Percentiles rank a stretch among this genome's conserved stretches.
phyloP scores from a whole-genome alignment of 768 basidiomycete genomes.

The Collybia sp. region DNA sequence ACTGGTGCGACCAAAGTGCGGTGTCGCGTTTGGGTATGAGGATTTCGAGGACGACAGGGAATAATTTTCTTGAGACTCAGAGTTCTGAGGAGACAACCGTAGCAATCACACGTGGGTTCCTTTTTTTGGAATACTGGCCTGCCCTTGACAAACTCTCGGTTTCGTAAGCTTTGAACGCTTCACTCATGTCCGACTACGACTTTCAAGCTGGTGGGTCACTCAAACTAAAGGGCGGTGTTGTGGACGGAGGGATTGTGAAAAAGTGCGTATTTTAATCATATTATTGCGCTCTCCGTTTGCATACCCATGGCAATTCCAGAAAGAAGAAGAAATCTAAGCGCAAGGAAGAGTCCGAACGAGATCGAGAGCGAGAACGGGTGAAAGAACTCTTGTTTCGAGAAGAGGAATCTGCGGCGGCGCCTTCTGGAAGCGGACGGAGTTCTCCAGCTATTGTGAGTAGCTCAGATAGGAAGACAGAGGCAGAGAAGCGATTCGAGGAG shows the following conservation, averaged over 20 bases:
- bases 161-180: no score
- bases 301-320: slow-evolving; percentile 31
- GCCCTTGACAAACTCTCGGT: slow-evolving; percentile 6
- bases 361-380: slow-evolving; percentile 39
- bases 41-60: no score
- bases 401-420: slow-evolving; percentile 39
- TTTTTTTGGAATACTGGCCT: slow-evolving; percentile 5
- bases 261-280: slow-evolving; percentile 52
- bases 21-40: no score
- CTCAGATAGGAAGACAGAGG: slow-evolving; percentile 71
- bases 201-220: slow-evolving; percentile 83
- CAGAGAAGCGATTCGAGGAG: slow-evolving; percentile 85
- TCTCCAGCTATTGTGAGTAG: slow-evolving; percentile 53
- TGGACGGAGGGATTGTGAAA: slow-evolving; percentile 77
- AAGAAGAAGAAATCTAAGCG: slow-evolving; percentile 84
- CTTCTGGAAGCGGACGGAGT: slow-evolving; percentile 52
- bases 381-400: slow-evolving; percentile 47
- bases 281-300: slow-evolving; percentile 7
- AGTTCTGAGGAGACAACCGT: slow-evolving; percentile 1
- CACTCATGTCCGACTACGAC: slow-evolving; percentile 77
- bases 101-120: slow-evolving; percentile 2
- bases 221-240: slow-evolving; percentile 82
- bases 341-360: slow-evolving; percentile 47
- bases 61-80: background rate
- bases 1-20: no score